Evolutionary conservation across 768 basidiomycete genomes (phyloP), one percentile per base, ranked within the genome.

Genomic region (Hirschioporus abietinus): DNA sequence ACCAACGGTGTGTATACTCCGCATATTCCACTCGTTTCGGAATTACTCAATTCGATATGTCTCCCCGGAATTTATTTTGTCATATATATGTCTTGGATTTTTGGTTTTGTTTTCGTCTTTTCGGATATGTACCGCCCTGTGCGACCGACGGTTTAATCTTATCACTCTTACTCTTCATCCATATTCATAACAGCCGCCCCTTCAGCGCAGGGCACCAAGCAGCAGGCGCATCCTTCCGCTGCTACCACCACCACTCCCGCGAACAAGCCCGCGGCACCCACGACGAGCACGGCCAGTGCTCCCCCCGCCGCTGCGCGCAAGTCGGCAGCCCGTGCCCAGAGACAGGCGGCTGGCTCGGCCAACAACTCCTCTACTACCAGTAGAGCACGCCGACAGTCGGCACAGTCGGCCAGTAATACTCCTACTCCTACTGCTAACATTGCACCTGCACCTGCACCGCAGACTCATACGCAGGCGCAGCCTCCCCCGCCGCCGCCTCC

Each of bases 261-360:
- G 42, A 15, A 12, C 42, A 52, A 52, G 20, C 20, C 42, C 35
- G 35, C 35, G 35, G 7, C 35, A 3, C 15, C 42, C 42, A 52
- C 42, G 42, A 5, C 42, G 6, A 52, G 42, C 42, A 52, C 42
- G 42, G 42, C 42, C 42, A 52, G 42, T 20, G 42, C 42, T 52
- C 42, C 42, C 42, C 42, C 42, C 42, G 42, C 42, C 42, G 42
- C 42, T 6, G 42, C 42, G 20, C 42, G 42, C 42, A 52, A 52
- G 42, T 52, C 42, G 42, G 42, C 42, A 52, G 42, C 42, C 42
- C 42, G 42, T 20, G 42, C 42, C 42, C 42, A 52, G 42, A 52
- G 42, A 52, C 42, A 52, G 42, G 42, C 42, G 15, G 42, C 42
- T 69, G 58, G 68, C 71, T 57, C 74, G 71, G 34, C 68, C 23